Evolutionary conservation across 108 stramenopile species (phyloP).

Genomic region (Licmophora abbreviata): DNA sequence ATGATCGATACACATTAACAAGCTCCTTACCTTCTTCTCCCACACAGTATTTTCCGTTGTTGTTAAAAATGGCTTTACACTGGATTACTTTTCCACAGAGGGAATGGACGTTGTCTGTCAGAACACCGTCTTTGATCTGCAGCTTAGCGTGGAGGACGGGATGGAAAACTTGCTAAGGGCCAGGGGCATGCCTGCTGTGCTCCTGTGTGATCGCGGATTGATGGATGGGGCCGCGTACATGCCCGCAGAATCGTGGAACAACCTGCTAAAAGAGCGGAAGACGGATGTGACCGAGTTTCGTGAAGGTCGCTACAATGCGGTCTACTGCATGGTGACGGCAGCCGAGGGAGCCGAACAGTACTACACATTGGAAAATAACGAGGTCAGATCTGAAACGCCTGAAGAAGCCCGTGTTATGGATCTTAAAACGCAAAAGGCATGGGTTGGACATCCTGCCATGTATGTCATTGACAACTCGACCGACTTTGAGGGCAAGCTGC

Average conservation of each 20-base stretch:
- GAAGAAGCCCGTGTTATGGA: constrained; percentile 76
- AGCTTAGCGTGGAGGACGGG: constrained; percentile 79
- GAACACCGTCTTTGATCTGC: constrained; percentile 77
- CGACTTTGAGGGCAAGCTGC: constrained; percentile 82
- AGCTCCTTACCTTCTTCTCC: neutral
- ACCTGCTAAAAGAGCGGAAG: constrained; percentile 39
- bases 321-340: constrained; percentile 92
- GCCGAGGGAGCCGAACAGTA: constrained; percentile 79
- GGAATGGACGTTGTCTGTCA: constrained; percentile 78
- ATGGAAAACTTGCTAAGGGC: constrained; percentile 70
- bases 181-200: constrained; percentile 69
- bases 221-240: constrained; percentile 94
- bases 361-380: constrained; percentile 92
- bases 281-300: constrained; percentile 51
- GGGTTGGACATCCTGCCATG: constrained; percentile 79
- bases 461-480: constrained; percentile 69
- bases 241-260: constrained; percentile 50
- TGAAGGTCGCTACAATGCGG: constrained; percentile 88
- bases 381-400: constrained; percentile 73
- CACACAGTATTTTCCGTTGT: constrained; percentile 82
- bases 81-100: constrained; percentile 61
- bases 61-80: constrained; percentile 75
- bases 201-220: constrained; percentile 90
- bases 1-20: neutral
- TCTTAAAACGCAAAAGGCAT: constrained; percentile 60